Evolutionary conservation across 768 basidiomycete species (phyloP).

Genomic region (Kwoniella bestiolae): DNA sequence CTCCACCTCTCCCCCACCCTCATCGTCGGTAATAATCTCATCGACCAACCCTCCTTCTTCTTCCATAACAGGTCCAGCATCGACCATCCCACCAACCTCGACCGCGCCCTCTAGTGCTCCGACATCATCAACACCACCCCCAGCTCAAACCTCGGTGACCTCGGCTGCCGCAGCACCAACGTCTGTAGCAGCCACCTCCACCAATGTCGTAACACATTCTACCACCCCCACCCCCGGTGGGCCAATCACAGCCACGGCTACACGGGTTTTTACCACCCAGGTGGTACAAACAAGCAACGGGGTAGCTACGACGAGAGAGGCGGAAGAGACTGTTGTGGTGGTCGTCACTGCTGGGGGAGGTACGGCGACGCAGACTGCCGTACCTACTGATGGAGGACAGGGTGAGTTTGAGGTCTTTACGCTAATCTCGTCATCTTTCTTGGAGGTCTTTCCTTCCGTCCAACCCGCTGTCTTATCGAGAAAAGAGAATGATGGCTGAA

Average conservation of each 20-base stretch:
- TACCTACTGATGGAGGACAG: conserved; percentile 7
- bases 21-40: neutral
- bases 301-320: conserved; percentile 1
- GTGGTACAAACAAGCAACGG: neutral
- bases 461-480: no score
- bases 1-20: neutral
- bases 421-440: neutral
- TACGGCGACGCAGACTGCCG: conserved; percentile 8
- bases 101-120: neutral
- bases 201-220: neutral
- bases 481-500: no score
- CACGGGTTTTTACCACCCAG: conserved; percentile 4
- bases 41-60: conserved; percentile 3
- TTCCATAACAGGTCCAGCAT: neutral
- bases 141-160: no score
- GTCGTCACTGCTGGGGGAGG: conserved; percentile 15
- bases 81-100: neutral
- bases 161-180: neutral
- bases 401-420: conserved; percentile 5
- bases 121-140: neutral
- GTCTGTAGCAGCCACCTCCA: neutral
- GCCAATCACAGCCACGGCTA: conserved; percentile 20
- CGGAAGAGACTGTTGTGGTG: conserved; percentile 11
- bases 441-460: no score
- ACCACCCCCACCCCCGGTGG: conserved; percentile 14